Base-by-base conservation (phyloP, 2,329 filamentous ascomycete genomes). In the Chrysoporthe puriensis region DNA sequence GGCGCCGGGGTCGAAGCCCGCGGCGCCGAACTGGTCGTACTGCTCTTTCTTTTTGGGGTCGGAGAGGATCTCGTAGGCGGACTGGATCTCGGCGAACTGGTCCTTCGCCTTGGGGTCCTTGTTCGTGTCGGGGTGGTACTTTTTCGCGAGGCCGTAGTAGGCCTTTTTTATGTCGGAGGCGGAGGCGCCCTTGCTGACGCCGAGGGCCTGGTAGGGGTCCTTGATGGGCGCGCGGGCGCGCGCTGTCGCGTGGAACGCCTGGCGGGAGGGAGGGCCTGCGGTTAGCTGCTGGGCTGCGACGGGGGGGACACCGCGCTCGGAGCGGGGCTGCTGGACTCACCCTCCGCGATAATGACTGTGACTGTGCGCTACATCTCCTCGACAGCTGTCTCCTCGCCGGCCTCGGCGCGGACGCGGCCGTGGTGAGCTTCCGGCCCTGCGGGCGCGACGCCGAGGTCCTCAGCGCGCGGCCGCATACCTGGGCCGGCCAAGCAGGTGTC, bases 121-220 rank as follows among this genome's bases (percentile, higher is more conserved):
- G 84, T 98, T 99, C 46, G 96, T 98, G 78, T 99, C 96, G 9
- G 96, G 96, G 75, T 99, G 96, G 77, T 89, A 99, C 77, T 98
- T 99, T 81, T 99, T 99, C 26, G 96, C 96, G 68, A 98, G 84
- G 62, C 94, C 93, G 77, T 99, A 99, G 83, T 99, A 99, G 3
- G 96, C 94, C 79, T 97, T 98, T 79, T 99, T 99, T 78, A 99
- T 98, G 46, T 98, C 95, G 69, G 88, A 84, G 3, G 93, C 83
- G 1, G 92, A 90, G n/a, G 96, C 93, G 70, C 81, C 86, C 78
- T 95, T 97, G 74, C 84, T 84, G 42, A 99, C 93, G 16, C 96
- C 96, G 40, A 99, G 89, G 4, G 92, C 86, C 72, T 89, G 87
- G 79, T 99, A 99, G 1, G 96, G 96, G 75, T 99, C 92, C 77